These are phyloP conservation scores for Termitomyces sp. DNA, from an alignment of 768 basidiomycete species.

Conservation along the genomic window DNA sequence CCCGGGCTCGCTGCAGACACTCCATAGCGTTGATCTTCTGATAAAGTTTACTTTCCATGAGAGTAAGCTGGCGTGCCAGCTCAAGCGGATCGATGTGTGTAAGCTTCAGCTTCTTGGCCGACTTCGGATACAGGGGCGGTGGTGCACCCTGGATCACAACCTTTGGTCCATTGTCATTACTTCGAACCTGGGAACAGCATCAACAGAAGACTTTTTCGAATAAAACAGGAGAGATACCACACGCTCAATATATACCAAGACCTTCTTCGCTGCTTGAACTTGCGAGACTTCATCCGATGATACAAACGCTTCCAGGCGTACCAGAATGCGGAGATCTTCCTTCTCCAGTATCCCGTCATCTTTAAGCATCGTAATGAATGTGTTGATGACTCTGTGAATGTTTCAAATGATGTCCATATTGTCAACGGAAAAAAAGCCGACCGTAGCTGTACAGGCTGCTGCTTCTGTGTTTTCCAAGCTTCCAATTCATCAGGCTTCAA, in stretches of 20 bases:
- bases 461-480: constrained; percentile 85
- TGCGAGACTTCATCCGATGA: constrained; percentile 59
- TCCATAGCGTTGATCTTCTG: constrained; percentile 87
- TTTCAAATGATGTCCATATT: constrained; percentile 2
- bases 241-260: constrained; percentile 73
- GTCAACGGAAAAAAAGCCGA: constrained; percentile 32
- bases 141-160: constrained; percentile 60
- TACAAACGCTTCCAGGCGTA: constrained; percentile 78
- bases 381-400: constrained; percentile 76
- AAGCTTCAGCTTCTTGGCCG: constrained; percentile 70
- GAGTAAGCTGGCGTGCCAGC: constrained; percentile 90
- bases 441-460: constrained; percentile 85
- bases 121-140: constrained; percentile 73
- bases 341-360: constrained; percentile 83
- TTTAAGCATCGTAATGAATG: constrained; percentile 83
- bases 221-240: constrained; percentile 49
- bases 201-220: not conserved
- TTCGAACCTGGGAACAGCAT: not conserved
- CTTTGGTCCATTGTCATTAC: constrained; percentile 73
- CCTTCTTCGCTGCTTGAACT: constrained; percentile 69
- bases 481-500: constrained; percentile 58
- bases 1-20: constrained; percentile 80
- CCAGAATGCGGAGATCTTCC: constrained; percentile 79
- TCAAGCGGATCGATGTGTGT: constrained; percentile 86
- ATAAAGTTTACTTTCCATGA: constrained; percentile 85